A percentile compares a stretch with the other conserved stretches of the same genome.
phyloP scores from a whole-genome alignment of 768 basidiomycete genomes.

The Agaricus subrufescens region DNA sequence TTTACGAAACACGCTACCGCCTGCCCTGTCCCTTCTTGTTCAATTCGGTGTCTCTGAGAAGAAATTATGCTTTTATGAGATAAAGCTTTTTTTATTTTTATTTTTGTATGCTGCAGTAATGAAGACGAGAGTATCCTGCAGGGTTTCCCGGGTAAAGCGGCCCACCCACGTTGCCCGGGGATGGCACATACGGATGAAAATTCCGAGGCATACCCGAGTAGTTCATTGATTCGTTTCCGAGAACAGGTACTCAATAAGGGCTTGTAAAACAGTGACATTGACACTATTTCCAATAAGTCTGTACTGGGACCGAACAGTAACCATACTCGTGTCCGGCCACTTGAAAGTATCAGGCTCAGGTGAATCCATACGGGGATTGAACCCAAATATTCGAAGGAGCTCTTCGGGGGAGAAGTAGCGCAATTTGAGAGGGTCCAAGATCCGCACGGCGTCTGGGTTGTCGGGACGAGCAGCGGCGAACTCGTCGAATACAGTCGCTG shows the following conservation, averaged over 20 bases:
- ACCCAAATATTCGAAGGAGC: conserved; percentile 63
- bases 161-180: too few relatives aligned
- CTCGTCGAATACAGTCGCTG: conserved; percentile 48
- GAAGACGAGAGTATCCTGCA: too few relatives aligned
- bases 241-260: conserved; percentile 60
- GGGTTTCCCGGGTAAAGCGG: too few relatives aligned
- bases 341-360: conserved; percentile 27
- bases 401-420: conserved; percentile 77
- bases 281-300: conserved; percentile 80
- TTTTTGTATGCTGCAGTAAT: too few relatives aligned
- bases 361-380: conserved; percentile 29
- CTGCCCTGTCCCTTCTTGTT: neutral
- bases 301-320: conserved; percentile 69
- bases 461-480: conserved; percentile 44
- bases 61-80: too few relatives aligned
- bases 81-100: too few relatives aligned
- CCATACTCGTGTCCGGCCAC: conserved; percentile 50
- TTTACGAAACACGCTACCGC: too few relatives aligned
- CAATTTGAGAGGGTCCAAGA: conserved; percentile 54
- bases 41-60: too few relatives aligned
- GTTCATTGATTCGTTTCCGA: neutral
- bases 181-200: too few relatives aligned
- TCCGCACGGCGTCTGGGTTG: conserved; percentile 41
- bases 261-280: conserved; percentile 67
- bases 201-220: too few relatives aligned